Evolutionary conservation across 2,329 filamentous ascomycete genomes (phyloP).

Genomic region (Cordyceps cicadae): DNA sequence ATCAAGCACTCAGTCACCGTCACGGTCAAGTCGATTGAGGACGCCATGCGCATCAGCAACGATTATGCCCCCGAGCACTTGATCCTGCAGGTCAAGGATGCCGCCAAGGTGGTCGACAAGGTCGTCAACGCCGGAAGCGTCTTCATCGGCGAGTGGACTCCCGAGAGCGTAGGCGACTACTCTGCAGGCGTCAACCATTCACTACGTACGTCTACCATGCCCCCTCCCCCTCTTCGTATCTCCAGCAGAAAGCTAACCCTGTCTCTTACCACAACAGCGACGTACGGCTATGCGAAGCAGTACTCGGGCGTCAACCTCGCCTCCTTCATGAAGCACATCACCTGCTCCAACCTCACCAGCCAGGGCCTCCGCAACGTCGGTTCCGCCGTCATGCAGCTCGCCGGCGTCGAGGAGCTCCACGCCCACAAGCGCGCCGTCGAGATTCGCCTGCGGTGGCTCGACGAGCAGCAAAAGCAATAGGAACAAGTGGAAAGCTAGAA

Average conservation of each 20-base stretch:
- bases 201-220: constrained; percentile 60
- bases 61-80: constrained; percentile 93
- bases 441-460: constrained; percentile 59
- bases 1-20: constrained; percentile 91
- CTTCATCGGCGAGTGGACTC: constrained; percentile 93
- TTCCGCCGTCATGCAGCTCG: constrained; percentile 85
- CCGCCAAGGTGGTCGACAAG: constrained; percentile 63
- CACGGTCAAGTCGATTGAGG: constrained; percentile 58
- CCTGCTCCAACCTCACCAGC: constrained; percentile 79
- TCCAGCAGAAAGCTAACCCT: constrained; percentile 14
- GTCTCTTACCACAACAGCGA: constrained; percentile 48
- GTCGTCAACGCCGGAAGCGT: constrained; percentile 94
- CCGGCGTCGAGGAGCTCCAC: constrained; percentile 88
- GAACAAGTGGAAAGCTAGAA: background rate
- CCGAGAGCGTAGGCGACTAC: constrained; percentile 96
- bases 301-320: constrained; percentile 95
- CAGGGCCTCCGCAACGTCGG: constrained; percentile 82
- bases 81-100: constrained; percentile 79
- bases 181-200: constrained; percentile 97
- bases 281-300: constrained; percentile 96
- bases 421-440: constrained; percentile 86
- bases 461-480: constrained; percentile 21
- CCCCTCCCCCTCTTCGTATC: background rate
- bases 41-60: constrained; percentile 79
- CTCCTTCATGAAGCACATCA: constrained; percentile 97